Percentiles rank a stretch among this genome's conserved stretches.
Evolutionary conservation across 768 basidiomycete species (phyloP).

Genomic region (Boletus subcaerulescens): DNA sequence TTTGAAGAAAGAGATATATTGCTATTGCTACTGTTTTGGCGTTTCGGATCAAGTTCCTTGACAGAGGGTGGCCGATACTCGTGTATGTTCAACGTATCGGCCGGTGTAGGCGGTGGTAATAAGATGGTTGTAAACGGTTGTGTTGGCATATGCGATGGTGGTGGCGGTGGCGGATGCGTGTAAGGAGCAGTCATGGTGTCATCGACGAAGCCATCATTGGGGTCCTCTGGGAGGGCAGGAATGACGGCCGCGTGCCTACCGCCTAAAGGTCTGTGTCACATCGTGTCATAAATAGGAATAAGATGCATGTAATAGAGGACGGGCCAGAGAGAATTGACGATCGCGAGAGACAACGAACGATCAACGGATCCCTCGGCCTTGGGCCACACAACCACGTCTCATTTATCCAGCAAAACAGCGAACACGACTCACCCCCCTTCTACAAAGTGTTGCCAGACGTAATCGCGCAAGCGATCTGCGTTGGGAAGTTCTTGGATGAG

Average conservation of each 20-base stretch:
- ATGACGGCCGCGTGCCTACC: conserved; percentile 82
- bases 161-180: conserved; percentile 17
- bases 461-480: conserved; percentile 69
- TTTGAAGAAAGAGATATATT: conserved; percentile 8
- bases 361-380: conserved; percentile 5
- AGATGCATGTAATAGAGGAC: conserved; percentile 20
- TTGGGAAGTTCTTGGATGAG: conserved; percentile 82
- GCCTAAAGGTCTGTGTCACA: conserved; percentile 59
- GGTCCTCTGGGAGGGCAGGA: conserved; percentile 73
- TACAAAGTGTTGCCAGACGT: conserved; percentile 83
- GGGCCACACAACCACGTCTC: conserved; percentile 11
- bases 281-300: conserved; percentile 32
- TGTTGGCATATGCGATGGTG: conserved; percentile 14
- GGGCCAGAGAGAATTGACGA: conserved; percentile 18
- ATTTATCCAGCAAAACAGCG: conserved; percentile 8
- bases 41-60: conserved; percentile 21
- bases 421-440: conserved; percentile 73
- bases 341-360: conserved; percentile 7
- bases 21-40: conserved; percentile 7
- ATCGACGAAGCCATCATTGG: conserved; percentile 22
- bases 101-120: conserved; percentile 27
- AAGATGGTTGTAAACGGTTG: conserved; percentile 32
- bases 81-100: conserved; percentile 31
- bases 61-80: conserved; percentile 30
- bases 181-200: conserved; percentile 19